These are phyloP conservation scores for Phytophthora sp. DNA, from an alignment of 352 stramenopile species.

Conservation along the genomic window DNA sequence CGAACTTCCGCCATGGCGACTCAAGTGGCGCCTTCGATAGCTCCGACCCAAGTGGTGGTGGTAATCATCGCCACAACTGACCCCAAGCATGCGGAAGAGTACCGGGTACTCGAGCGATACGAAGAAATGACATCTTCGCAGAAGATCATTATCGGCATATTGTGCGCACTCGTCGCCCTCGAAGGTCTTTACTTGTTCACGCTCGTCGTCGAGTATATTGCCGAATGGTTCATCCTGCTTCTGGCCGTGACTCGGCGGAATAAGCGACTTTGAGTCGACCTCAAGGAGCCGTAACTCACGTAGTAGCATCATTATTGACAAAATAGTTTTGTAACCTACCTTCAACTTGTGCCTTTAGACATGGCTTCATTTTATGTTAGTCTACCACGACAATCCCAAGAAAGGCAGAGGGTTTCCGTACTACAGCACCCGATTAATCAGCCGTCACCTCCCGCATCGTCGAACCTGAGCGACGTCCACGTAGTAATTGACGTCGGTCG, in stretches of 20 bases:
- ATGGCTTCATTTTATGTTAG: constrained; percentile 18
- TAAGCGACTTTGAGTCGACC: constrained; percentile 9
- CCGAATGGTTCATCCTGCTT: constrained; percentile 23
- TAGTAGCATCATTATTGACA: constrained; percentile 12
- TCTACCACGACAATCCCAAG: constrained; percentile 5
- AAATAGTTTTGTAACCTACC: constrained; percentile 8
- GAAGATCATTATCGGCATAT: constrained; percentile 17
- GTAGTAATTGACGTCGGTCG: constrained; percentile 24
- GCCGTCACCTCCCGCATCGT: constrained; percentile 17
- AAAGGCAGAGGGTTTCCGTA: constrained; percentile 25
- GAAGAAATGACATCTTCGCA: constrained; percentile 8
- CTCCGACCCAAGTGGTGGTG: constrained; percentile 4
- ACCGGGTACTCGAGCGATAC: background rate
- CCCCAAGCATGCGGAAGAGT: background rate
- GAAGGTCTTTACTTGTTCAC: constrained; percentile 15
- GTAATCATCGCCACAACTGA: background rate
- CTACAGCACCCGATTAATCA: constrained; percentile 18
- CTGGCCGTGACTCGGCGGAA: constrained; percentile 4
- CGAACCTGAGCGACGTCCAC: constrained; percentile 34
- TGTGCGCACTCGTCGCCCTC: constrained; percentile 10
- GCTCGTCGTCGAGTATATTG: constrained; percentile 14
- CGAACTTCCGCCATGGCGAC: background rate
- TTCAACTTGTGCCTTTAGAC: constrained; percentile 3
- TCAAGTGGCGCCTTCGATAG: constrained; percentile 3
- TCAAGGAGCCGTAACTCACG: background rate